phyloP scores from a whole-genome alignment of 73 alveolate species.

The Uronychia setigera region DNA sequence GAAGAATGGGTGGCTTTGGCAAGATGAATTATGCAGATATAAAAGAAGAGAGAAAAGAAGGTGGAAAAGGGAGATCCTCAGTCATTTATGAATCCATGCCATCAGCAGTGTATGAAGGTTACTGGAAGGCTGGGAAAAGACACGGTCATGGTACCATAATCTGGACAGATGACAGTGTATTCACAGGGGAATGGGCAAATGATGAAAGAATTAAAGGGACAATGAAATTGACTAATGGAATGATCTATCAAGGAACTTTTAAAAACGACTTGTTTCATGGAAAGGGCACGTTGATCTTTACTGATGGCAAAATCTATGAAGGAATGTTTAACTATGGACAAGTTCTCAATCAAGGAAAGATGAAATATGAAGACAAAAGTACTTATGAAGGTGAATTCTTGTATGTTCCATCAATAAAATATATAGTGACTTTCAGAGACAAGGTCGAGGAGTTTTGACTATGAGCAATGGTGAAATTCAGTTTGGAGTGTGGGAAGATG shows the following conservation, averaged over 20 bases:
- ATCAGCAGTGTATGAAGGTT: slow-evolving; percentile 33
- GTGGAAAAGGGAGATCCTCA: too few species aligned
- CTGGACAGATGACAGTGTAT: slow-evolving; percentile 59
- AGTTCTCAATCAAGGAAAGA: slow-evolving; percentile 13
- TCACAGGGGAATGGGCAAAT: slow-evolving; percentile 30
- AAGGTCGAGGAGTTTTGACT: slow-evolving; percentile 12
- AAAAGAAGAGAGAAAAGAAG: slow-evolving; percentile 29
- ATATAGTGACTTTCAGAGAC: neutral
- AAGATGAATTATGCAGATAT: neutral
- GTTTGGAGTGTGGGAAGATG: slow-evolving; percentile 1
- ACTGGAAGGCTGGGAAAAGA: slow-evolving; percentile 38
- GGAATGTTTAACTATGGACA: slow-evolving; percentile 50
- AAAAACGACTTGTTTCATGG: slow-evolving; percentile 56
- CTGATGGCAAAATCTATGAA: slow-evolving; percentile 38
- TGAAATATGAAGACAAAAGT: slow-evolving; percentile 43
- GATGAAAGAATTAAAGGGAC: slow-evolving; percentile 29
- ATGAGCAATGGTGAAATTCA: slow-evolving; percentile 17
- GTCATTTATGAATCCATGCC: neutral
- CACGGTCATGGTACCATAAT: slow-evolving; percentile 64
- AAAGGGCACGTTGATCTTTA: slow-evolving; percentile 21
- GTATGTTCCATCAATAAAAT: slow-evolving; percentile 6
- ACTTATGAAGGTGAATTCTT: slow-evolving; percentile 55
- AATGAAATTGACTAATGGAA: slow-evolving; percentile 48
- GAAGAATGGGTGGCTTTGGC: slow-evolving; percentile 37
- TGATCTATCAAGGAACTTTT: slow-evolving; percentile 36